Conservation (phyloP, 345 rosid genomes). For the Kernera saxatilis region DNA sequence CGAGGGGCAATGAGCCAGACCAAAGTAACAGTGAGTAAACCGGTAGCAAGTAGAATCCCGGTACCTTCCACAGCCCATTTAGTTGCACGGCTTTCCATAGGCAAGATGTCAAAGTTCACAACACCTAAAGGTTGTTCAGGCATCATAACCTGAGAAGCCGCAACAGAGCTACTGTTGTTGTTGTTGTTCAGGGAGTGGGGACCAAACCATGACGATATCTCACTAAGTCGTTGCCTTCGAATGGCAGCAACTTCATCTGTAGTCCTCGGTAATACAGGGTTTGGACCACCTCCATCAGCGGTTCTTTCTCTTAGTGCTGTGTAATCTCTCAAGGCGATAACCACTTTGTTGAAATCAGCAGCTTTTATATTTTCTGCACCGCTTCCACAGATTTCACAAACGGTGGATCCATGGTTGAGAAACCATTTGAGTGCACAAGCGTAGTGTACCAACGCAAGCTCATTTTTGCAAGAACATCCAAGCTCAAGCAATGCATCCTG, state of each 20-base stretch:
- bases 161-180: slow-evolving; percentile 36
- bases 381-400: slow-evolving; percentile 85
- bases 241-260: slow-evolving; percentile 70
- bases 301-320: slow-evolving; percentile 67
- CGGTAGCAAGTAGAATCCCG: slow-evolving; percentile 90
- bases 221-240: slow-evolving; percentile 77
- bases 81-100: slow-evolving; percentile 67
- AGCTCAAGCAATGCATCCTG: slow-evolving; percentile 65
- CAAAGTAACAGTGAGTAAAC: slow-evolving; percentile 81
- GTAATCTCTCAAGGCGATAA: slow-evolving; percentile 67
- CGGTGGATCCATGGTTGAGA: slow-evolving; percentile 87
- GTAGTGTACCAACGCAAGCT: slow-evolving; percentile 86
- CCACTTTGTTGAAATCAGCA: slow-evolving; percentile 59
- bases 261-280: slow-evolving; percentile 38
- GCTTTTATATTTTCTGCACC: slow-evolving; percentile 55
- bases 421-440: slow-evolving; percentile 98
- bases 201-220: slow-evolving; percentile 79
- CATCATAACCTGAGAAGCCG: slow-evolving; percentile 54
- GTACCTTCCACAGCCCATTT: slow-evolving; percentile 97
- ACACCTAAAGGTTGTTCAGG: slow-evolving; percentile 54
- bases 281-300: slow-evolving; percentile 64
- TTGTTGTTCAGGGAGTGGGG: slow-evolving; percentile 38
- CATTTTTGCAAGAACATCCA: slow-evolving; percentile 90
- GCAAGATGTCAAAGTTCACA: slow-evolving; percentile 43
- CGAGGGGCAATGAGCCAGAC: slow-evolving; percentile 98